phyloP scores from a whole-genome alignment of 2,329 filamentous ascomycete genomes.

The Penicillium sp. region DNA sequence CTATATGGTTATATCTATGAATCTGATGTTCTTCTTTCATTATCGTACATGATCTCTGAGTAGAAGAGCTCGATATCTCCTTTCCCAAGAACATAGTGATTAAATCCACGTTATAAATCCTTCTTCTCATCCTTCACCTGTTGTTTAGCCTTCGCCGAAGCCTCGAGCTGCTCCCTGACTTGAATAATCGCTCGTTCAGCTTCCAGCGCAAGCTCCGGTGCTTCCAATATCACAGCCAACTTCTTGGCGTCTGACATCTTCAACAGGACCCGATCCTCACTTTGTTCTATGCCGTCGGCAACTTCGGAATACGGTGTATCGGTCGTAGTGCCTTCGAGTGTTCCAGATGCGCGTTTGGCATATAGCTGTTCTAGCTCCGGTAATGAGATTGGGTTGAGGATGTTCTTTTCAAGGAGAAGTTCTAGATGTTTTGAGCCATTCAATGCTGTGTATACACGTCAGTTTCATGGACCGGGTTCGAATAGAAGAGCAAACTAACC shows the following conservation, averaged over 20 bases:
- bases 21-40: background rate
- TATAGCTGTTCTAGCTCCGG: slow-evolving; percentile 74
- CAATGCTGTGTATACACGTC: slow-evolving; percentile 55
- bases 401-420: slow-evolving; percentile 71
- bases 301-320: slow-evolving; percentile 33
- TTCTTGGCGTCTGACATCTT: slow-evolving; percentile 52
- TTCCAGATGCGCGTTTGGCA: slow-evolving; percentile 41
- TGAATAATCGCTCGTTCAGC: slow-evolving; percentile 75
- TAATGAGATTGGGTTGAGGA: slow-evolving; percentile 66
- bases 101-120: slow-evolving; percentile 13
- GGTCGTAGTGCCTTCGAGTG: slow-evolving; percentile 26
- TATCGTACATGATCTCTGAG: background rate
- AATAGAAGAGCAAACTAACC: slow-evolving; percentile 39
- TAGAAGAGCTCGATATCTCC: background rate
- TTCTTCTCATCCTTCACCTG: slow-evolving; percentile 23
- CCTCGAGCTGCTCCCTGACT: slow-evolving; percentile 50
- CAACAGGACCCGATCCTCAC: slow-evolving; percentile 48
- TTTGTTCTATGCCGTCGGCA: slow-evolving; percentile 36
- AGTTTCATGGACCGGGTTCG: background rate
- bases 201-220: slow-evolving; percentile 70
- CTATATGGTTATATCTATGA: background rate
- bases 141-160: slow-evolving; percentile 20
- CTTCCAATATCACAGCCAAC: slow-evolving; percentile 61
- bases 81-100: background rate
- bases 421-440: slow-evolving; percentile 81